A percentile compares a stretch with the other conserved stretches of the same genome.
phyloP scores from a whole-genome alignment of 2,329 filamentous ascomycete genomes.

The Fusarium penzigii region DNA sequence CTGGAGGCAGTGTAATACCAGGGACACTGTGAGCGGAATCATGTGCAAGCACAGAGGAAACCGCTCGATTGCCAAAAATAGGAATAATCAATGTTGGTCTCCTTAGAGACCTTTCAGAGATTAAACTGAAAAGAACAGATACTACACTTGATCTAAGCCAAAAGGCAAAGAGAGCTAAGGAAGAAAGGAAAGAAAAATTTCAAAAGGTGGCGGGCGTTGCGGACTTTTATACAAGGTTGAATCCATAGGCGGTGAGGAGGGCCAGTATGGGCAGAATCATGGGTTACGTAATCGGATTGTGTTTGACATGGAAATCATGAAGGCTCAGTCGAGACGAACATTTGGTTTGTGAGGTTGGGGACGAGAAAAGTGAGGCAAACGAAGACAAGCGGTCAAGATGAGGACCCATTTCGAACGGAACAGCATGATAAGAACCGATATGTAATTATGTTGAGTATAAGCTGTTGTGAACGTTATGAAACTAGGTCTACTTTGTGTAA shows the following conservation, averaged over 20 bases:
- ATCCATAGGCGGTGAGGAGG: conserved; percentile 27
- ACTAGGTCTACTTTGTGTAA: no score
- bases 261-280: conserved; percentile 28
- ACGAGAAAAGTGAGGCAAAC: conserved; percentile 12
- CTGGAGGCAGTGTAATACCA: conserved; percentile 46
- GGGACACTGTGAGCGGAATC: conserved; percentile 39
- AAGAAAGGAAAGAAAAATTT: conserved; percentile 31
- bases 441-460: not conserved
- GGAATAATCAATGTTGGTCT: conserved; percentile 76
- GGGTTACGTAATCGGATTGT: not conserved
- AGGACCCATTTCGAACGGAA: not conserved
- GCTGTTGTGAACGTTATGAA: no score
- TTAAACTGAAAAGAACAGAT: conserved; percentile 98
- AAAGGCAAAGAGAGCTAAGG: conserved; percentile 52
- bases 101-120: conserved; percentile 82
- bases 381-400: not conserved
- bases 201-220: conserved; percentile 7
- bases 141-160: conserved; percentile 93
- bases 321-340: conserved; percentile 1
- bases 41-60: conserved; percentile 41
- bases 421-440: not conserved
- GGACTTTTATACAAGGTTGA: conserved; percentile 21
- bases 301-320: conserved; percentile 2
- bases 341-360: conserved; percentile 4
- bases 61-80: conserved; percentile 49